phyloP scores from a whole-genome alignment of 2,329 filamentous ascomycete species.

The Sporothrix pallida region DNA sequence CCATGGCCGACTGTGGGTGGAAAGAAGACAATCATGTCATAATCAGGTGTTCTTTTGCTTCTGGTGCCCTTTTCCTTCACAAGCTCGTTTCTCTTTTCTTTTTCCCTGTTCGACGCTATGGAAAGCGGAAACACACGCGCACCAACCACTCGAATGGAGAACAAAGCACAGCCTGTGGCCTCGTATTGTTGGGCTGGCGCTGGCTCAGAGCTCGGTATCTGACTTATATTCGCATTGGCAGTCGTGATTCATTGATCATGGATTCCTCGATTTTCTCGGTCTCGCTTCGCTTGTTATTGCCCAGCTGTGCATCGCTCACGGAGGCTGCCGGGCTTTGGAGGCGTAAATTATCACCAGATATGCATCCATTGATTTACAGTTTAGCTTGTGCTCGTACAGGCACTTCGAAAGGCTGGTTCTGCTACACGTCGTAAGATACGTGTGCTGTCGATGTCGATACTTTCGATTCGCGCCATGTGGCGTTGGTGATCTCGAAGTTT shows the following conservation, averaged over 20 bases:
- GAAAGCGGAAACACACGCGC: background rate
- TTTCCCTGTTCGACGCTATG: constrained; percentile 14
- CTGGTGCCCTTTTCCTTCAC: constrained; percentile 6
- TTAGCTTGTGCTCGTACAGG: constrained; percentile 9
- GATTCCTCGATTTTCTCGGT: background rate
- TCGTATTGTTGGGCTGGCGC: background rate
- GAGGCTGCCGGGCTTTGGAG: background rate
- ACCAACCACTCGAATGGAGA: constrained; percentile 2
- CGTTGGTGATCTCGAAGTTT: background rate
- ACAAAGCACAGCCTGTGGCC: constrained; percentile 3
- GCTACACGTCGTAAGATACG: background rate
- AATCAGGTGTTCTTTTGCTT: constrained; percentile 33
- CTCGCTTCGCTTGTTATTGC: constrained; percentile 9
- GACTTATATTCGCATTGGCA: background rate
- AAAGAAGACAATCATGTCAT: constrained; percentile 33
- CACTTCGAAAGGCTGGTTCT: background rate
- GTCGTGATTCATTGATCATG: background rate
- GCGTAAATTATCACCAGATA: background rate
- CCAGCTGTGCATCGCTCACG: background rate
- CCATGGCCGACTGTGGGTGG: constrained; percentile 9
- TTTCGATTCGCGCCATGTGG: background rate
- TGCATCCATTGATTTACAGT: background rate
- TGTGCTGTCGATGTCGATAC: background rate
- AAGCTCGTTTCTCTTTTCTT: constrained; percentile 13
- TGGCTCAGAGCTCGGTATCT: no score